These are phyloP conservation scores for Raphidocelis subcapitata DNA, from an alignment of 139 green algal genomes.

Conservation along the genomic window DNA sequence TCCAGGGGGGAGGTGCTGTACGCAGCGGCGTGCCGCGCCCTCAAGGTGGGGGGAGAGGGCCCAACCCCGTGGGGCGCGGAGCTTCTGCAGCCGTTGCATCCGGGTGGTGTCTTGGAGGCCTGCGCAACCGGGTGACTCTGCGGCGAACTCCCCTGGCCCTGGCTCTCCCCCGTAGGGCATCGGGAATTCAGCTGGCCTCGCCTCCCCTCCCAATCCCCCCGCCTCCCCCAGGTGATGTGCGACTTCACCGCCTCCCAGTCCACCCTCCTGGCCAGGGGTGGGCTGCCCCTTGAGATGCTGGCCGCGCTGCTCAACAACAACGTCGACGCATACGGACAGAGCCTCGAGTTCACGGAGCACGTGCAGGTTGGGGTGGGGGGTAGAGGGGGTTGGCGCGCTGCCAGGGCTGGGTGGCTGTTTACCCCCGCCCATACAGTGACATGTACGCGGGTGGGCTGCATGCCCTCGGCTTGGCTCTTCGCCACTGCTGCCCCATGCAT, in stretches of 20 bases:
- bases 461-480: no score
- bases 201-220: neutral
- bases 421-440: no score
- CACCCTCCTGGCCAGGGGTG: neutral
- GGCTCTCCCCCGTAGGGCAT: no score
- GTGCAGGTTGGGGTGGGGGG: slow-evolving; percentile 35
- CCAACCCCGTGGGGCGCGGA: neutral
- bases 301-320: slow-evolving; percentile 83
- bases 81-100: slow-evolving; percentile 3
- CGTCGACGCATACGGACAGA: slow-evolving; percentile 77
- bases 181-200: no score
- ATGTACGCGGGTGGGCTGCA: no score
- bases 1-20: slow-evolving; percentile 55
- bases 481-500: no score
- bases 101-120: no score
- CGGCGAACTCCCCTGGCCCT: no score
- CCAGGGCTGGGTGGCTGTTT: no score
- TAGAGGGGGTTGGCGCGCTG: no score
- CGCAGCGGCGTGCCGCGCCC: neutral
- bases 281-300: slow-evolving; percentile 56
- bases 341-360: slow-evolving; percentile 68
- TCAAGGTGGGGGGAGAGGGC: slow-evolving; percentile 12
- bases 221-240: slow-evolving; percentile 10
- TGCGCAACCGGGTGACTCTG: no score
- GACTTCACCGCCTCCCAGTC: neutral